These are phyloP conservation scores for Gossypium raimondii DNA, from an alignment of 345 rosid genomes.

Conservation along the genomic window DNA sequence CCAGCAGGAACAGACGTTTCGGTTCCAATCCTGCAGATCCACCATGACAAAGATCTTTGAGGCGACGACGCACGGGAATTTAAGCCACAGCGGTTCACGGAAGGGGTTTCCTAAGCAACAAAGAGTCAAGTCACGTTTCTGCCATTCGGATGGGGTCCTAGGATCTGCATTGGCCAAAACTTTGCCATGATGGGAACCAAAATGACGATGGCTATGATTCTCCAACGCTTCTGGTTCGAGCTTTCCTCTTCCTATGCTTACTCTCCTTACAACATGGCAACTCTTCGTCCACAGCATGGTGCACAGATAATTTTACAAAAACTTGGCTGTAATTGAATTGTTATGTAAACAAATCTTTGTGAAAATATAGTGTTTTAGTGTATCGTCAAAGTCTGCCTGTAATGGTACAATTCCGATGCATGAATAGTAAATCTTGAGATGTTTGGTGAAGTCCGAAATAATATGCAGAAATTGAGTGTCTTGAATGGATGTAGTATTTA, in stretches of 20 bases:
- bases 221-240: too few relatives aligned
- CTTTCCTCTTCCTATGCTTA: background rate
- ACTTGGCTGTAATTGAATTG: background rate
- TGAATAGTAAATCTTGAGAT: too few relatives aligned
- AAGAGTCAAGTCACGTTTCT: constrained; percentile 15
- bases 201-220: too few relatives aligned
- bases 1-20: constrained; percentile 20
- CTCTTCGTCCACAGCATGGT: constrained; percentile 22
- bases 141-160: constrained; percentile 29
- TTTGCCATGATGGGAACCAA: too few relatives aligned
- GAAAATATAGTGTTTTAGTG: too few relatives aligned
- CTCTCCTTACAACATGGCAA: background rate
- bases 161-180: background rate
- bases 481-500: too few relatives aligned
- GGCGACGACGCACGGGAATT: constrained; percentile 34
- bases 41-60: constrained; percentile 31
- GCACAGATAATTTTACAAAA: constrained; percentile 20
- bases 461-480: too few relatives aligned
- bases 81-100: constrained; percentile 31
- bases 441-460: too few relatives aligned
- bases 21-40: constrained; percentile 25
- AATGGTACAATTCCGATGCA: too few relatives aligned
- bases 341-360: too few relatives aligned
- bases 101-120: constrained; percentile 32
- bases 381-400: too few relatives aligned